Evolutionary conservation across 2,329 filamentous ascomycete genomes (phyloP).

Genomic region (Trichoderma sp.): DNA sequence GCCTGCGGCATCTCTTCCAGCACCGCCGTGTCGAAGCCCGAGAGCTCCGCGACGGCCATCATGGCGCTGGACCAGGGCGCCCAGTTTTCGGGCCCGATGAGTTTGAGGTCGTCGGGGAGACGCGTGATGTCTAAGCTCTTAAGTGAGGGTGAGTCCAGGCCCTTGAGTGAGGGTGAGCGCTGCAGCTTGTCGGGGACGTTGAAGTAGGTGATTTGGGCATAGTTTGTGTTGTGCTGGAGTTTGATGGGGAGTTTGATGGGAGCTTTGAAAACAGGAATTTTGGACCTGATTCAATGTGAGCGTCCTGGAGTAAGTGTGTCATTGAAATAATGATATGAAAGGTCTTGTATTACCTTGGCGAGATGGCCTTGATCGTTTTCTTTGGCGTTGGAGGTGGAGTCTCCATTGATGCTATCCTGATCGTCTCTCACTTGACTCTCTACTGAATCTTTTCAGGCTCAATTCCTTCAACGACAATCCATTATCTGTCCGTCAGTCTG

Average conservation of each 20-base stretch:
- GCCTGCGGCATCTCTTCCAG: conserved; percentile 2
- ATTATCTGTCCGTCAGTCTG: not conserved
- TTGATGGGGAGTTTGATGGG: not conserved
- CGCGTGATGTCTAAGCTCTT: conserved; percentile 5
- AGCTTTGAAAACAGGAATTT: not conserved
- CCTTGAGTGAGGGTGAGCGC: not conserved
- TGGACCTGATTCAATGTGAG: not conserved
- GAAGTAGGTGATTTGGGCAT: conserved; percentile 16
- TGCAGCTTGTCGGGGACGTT: conserved; percentile 17
- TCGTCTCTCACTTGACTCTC: not conserved
- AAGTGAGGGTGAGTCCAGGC: not conserved
- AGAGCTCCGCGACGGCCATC: conserved; percentile 18
- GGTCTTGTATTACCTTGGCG: not conserved
- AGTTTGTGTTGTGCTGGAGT: not conserved
- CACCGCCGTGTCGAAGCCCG: conserved; percentile 7
- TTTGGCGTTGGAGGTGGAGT: not conserved
- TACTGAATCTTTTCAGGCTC: not conserved
- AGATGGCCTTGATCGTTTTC: not conserved
- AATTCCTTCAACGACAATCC: not conserved
- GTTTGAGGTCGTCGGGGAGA: conserved; percentile 16
- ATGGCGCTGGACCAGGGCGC: conserved; percentile 16
- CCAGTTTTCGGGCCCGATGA: conserved; percentile 17
- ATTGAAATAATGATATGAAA: not conserved
- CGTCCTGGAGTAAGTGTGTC: not conserved
- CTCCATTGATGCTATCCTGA: conserved; percentile 1